phyloP scores from a whole-genome alignment of 441 rosid species.

The Croton setiger region DNA sequence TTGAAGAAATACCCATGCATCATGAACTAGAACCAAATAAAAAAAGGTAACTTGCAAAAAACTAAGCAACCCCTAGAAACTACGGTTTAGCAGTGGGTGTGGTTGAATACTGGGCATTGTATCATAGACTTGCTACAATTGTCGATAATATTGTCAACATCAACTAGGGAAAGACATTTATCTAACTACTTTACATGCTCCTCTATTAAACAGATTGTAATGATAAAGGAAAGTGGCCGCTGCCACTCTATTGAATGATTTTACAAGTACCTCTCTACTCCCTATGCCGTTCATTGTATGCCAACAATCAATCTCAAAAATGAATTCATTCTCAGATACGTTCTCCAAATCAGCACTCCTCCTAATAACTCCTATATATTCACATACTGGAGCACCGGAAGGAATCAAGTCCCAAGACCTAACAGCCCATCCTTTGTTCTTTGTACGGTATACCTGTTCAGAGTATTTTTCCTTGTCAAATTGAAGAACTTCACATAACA shows the following conservation, averaged over 20 bases:
- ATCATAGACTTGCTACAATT: background rate
- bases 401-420: constrained; percentile 58
- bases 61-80: background rate
- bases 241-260: constrained; percentile 8
- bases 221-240: background rate
- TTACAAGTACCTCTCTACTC: constrained; percentile 44
- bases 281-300: constrained; percentile 52
- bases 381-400: constrained; percentile 54
- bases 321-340: constrained; percentile 46
- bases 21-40: background rate
- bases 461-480: background rate
- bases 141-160: background rate
- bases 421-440: constrained; percentile 63
- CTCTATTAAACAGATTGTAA: constrained; percentile 4
- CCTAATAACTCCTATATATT: constrained; percentile 46
- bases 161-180: background rate
- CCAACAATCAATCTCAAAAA: constrained; percentile 62
- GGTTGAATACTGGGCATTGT: background rate
- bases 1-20: background rate
- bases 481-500: background rate
- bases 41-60: background rate
- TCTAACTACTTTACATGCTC: constrained; percentile 3
- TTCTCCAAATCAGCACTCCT: constrained; percentile 41
- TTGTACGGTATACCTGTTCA: constrained; percentile 45
- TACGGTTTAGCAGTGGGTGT: constrained; percentile 1